Evolutionary conservation across 441 rosid genomes (phyloP), one percentile per base, ranked within the genome.

Genomic region (Dalechampia spathulata): DNA sequence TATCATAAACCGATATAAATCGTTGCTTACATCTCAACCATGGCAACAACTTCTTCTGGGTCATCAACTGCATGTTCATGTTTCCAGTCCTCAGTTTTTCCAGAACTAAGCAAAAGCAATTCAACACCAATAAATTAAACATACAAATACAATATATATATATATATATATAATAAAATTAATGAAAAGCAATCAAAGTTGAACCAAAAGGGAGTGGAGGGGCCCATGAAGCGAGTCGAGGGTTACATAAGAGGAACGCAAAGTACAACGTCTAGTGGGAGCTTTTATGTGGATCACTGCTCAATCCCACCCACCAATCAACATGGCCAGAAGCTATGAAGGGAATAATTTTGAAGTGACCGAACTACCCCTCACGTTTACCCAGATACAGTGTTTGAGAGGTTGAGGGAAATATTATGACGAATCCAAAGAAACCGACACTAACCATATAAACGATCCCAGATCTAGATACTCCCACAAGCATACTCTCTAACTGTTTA

Each of bases 11-110:
- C n/a, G n/a, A n/a, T n/a, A n/a, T n/a, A n/a, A n/a, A n/a, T n/a
- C n/a, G n/a, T n/a, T n/a, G n/a, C n/a, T n/a, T 72, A 90, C 98
- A 71, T 83, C 46, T 76, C 83, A 54, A 76, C 87, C 75, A 79
- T 66, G 52, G 82, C 48, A 61, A 69, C 71, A 51, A 85, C 80
- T 58, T 78, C 93, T 55, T 87, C 96, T 45, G 96, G 98, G 61
- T 87, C 73, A 13, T 72, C 73, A 67, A 83, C 90, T 15, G 95
- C 94, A 57, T 87, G 86, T 63, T 68, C 69, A 72, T 76, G 81
- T 57, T 44, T 57, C 79, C 72, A 64, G 25, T 57, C 71, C 36
- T 62, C 70, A n/a, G 3, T 59, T 41, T 57, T 66, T 50, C 62
- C 73, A 48, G 37, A 64, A 63, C 83, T 82, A 65, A n/a, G n/a